Evolutionary conservation across 2,329 filamentous ascomycete genomes (phyloP).

Genomic region (Diplodia seriata): DNA sequence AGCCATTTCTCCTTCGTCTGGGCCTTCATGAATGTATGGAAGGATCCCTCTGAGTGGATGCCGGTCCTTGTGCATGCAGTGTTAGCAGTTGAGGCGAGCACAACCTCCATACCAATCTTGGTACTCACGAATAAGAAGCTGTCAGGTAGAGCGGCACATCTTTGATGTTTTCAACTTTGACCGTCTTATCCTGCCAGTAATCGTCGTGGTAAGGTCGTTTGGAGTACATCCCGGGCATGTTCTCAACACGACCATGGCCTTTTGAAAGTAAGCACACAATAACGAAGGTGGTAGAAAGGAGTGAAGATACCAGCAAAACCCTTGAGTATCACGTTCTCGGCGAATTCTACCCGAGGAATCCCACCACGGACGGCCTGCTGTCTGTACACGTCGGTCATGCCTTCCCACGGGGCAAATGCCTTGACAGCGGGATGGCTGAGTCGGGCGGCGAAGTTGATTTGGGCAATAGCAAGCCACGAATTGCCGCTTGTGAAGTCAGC

Average conservation of each 20-base stretch:
- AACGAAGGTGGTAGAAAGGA: too few relatives aligned
- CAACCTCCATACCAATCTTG: too few relatives aligned
- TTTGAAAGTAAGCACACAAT: slow-evolving; percentile 13
- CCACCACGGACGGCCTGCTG: slow-evolving; percentile 36
- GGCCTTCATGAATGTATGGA: slow-evolving; percentile 32
- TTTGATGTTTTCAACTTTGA: slow-evolving; percentile 34
- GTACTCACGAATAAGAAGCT: slow-evolving; percentile 34
- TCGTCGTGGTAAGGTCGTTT: slow-evolving; percentile 10
- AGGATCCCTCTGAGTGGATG: slow-evolving; percentile 36
- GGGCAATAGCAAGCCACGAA: slow-evolving; percentile 52
- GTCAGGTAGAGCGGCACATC: slow-evolving; percentile 36
- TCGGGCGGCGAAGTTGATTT: slow-evolving; percentile 36
- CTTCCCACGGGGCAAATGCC: slow-evolving; percentile 29
- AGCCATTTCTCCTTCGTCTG: slow-evolving; percentile 37
- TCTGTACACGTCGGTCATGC: slow-evolving; percentile 34
- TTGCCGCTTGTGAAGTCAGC: slow-evolving; percentile 46
- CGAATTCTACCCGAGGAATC: slow-evolving; percentile 26
- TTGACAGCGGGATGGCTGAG: slow-evolving; percentile 28
- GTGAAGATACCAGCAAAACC: slow-evolving; percentile 20
- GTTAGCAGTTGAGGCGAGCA: background rate
- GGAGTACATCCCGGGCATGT: slow-evolving; percentile 34
- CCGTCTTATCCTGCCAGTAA: slow-evolving; percentile 35
- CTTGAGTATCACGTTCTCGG: slow-evolving; percentile 30
- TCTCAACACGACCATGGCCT: slow-evolving; percentile 34
- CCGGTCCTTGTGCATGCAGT: slow-evolving; percentile 10